Base-by-base conservation (phyloP, 331 rosid species). In the Quercus phellos region DNA sequence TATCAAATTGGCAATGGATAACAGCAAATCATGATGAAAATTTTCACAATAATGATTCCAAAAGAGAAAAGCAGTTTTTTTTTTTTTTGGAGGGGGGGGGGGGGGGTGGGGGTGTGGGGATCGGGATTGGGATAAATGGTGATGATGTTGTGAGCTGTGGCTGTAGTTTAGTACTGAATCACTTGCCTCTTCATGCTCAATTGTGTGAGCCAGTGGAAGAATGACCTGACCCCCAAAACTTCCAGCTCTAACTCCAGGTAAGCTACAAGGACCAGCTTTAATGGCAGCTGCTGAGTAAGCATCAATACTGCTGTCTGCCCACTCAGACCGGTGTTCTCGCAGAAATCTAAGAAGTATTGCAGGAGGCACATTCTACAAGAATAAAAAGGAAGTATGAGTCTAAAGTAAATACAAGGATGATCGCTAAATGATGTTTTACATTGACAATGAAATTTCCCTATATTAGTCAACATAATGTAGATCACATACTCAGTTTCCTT, bases 231-330 rank as follows among this genome's bases (percentile, higher is more conserved):
- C 97, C 78, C 98, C 99, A 69, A 90, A 92, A 79, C 86, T 86
- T 80, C 96, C 98, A 26, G 87, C 74, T 74, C 90, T 84, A 80
- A 89, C 68, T 51, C 89, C 94, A 9, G 93, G 93, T 77, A 95
- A 85, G 88, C 79, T 82, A 73, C 98, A 90, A 9, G 97, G 98
- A 69, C 96, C 96, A 12, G 96, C 90, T 87, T 90, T 95, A 55
- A 95, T 88, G 69, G 98, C 97, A 70, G 99, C 90, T 30, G 97
- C 97, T 58, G 96, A 91, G 77, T 95, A 95, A 69, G 98, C 99
- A 87, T 95, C 99, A 79, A 95, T 95, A 43, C 92, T 91, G 86
- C 92, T 93, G 84, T 92, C 99, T 54, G 99, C 99, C 99, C 99
- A 95, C 84, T 95, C 99, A 51, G 98, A 95, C 60, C 99, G 86